Evolutionary conservation across 176 grass and related monocot species (phyloP), one percentile per base, ranked within the genome.

Genomic region (Aechmea fasciata): DNA sequence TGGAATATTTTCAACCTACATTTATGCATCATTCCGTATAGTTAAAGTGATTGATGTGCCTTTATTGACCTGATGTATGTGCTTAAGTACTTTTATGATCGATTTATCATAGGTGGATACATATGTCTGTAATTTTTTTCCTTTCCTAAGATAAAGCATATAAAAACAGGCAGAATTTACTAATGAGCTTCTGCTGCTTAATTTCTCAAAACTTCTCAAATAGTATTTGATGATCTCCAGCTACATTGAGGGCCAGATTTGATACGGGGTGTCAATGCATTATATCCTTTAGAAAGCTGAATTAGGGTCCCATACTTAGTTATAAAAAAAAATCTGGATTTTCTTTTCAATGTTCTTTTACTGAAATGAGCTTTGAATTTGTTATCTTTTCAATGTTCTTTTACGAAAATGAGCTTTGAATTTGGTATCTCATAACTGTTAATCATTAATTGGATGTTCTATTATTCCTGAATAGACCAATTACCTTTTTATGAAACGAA

Each of bases 1-100:
- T 79, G 48, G 48, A 26, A 49, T 66, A 19, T 66, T 41, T 47
- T 70, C 22, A 74, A 73, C 69, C 11, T 15, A 51, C 68, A 22
- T n/a, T 64, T 12, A 64, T 47, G 0, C 17, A 70, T 71, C 55
- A 9, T 61, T 18, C 15, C 7, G 5, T 61, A 61, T 18, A 59
- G 17, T 2, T n/a, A 0, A 10, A 19, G 55, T 18, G n/a, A 0
- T 61, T 61, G 55, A 20, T 61, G 20, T 18, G 15, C 55, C 15
- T 5, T 17, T 59, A 59, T 59, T 7, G 14, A 59, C 15, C 33
- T 8, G 54, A 59, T 57, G 13, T 57, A 57, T 57, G 11, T 57
- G 13, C 13, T 57, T 13, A 57, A 17, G 13, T 57, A 8, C 52
- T 57, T 57, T 15, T 61, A 10, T 61, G 55, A 18, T 10, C 8